Conservation (phyloP, 2,329 filamentous ascomycete species). For the Cordyceps tenuipes region DNA sequence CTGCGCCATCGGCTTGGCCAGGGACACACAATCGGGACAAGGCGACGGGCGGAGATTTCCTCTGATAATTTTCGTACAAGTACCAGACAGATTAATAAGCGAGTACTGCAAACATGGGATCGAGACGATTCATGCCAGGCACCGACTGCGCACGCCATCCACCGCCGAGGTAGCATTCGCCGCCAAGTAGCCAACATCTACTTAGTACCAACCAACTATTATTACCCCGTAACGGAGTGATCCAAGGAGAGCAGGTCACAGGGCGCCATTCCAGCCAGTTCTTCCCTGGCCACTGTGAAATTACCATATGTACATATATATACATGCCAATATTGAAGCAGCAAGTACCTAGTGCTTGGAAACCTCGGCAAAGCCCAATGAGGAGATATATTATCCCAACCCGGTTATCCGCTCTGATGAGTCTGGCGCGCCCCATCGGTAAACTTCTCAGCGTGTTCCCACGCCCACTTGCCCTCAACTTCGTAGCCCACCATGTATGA, state of each 20-base stretch:
- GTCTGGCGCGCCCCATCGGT: neutral
- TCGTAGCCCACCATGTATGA: constrained; percentile 8
- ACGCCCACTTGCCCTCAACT: neutral
- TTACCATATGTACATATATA: too few species aligned
- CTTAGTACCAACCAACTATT: neutral
- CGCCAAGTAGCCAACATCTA: neutral
- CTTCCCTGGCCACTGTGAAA: too few species aligned
- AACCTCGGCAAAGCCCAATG: too few species aligned
- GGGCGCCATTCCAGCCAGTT: neutral
- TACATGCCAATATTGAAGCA: too few species aligned
- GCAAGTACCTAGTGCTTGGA: too few species aligned
- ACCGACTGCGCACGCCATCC: neutral
- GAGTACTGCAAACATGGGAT: too few species aligned
- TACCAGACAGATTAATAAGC: neutral
- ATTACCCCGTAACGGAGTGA: neutral
- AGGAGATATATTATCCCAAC: too few species aligned
- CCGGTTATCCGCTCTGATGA: neutral
- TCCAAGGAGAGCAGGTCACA: neutral
- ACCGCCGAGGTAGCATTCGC: neutral
- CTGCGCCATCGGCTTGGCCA: neutral
- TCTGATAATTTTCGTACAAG: neutral
- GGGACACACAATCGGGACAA: neutral
- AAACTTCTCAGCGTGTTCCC: neutral
- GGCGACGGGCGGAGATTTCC: neutral
- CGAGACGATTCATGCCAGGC: neutral